These are phyloP conservation scores for Dichotomopilus funicola DNA, from an alignment of 2,329 filamentous ascomycete species.

Conservation along the genomic window DNA sequence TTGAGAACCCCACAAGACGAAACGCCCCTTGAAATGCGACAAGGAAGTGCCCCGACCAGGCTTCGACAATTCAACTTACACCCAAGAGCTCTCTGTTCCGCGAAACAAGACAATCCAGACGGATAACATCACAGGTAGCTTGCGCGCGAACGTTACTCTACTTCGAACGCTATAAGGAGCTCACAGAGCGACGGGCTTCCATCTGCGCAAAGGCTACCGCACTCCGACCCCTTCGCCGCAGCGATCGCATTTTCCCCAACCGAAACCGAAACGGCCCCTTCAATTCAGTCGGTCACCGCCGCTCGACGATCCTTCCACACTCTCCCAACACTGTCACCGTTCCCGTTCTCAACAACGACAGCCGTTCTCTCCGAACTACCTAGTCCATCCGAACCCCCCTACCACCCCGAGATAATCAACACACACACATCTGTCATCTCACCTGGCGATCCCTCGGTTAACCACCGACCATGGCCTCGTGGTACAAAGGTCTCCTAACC, in stretches of 20 bases:
- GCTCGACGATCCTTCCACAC: too few species aligned
- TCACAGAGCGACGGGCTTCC: too few species aligned
- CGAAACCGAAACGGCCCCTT: too few species aligned
- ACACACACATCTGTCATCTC: too few species aligned
- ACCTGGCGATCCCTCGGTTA: too few species aligned
- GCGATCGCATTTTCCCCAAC: neutral
- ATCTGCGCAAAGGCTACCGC: too few species aligned
- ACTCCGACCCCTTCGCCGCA: neutral
- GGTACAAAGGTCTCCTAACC: constrained; percentile 68
- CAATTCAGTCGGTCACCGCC: neutral
- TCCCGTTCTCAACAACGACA: too few species aligned
- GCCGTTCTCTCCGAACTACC: too few species aligned
- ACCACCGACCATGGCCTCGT: constrained; percentile 70
- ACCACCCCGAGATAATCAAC: too few species aligned
- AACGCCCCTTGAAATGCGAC: neutral
- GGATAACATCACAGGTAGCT: neutral
- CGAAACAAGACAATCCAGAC: neutral
- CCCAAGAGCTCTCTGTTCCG: neutral
- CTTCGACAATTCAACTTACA: neutral
- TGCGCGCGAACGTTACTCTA: neutral
- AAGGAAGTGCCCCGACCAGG: neutral
- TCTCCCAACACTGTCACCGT: too few species aligned
- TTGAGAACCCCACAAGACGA: neutral
- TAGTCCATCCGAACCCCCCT: too few species aligned
- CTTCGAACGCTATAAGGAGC: neutral